Base-by-base conservation (phyloP, 2,329 filamentous ascomycete species). In the Epichloe sylvatica region DNA sequence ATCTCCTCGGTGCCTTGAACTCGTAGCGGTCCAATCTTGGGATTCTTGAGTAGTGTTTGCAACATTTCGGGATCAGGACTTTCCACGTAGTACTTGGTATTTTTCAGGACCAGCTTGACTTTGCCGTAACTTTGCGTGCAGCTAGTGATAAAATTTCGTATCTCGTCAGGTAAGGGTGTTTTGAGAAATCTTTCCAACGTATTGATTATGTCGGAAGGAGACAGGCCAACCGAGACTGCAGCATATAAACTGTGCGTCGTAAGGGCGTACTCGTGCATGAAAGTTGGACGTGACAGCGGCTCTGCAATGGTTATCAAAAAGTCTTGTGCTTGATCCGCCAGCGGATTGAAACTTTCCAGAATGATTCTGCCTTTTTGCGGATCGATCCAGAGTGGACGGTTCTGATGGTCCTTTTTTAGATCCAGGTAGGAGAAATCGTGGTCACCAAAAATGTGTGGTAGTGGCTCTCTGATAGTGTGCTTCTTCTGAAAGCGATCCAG, bases 261-360 rank as follows among this genome's bases (percentile, higher is more conserved):
- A 59, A 98, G 77, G 50, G 83, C 79, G 67, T 97, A 97, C 67
- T 98, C 91, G 70, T 97, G 92, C 55, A 97, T 79, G 61, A 89
- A 91, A 5, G 82, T 85, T 51, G 92, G 91, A 52, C 91, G 81
- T 36, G 90, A 96, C 52, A 91, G 74, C 17, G 91, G 92, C 69
- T 98, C 91, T 54, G 91, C 87, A 57, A 98, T 91, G 44, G 92
- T 95, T 59, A 94, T 95, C 52, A 98, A 73, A 63, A 98, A 95
- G 64, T 95, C 89, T 63, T 95, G 89, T 0, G 88, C 91, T 60
- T 90, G 84, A 51, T 84, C 78, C 51, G 91, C 89, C 50, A 92
- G 73, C 2, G 90, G 86, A 47, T 86, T 91, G 70, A 96, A 97
- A 58, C 89, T 94, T 72, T 98, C 91, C 41, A 97, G 74, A 33